A percentile compares a stretch with the other conserved stretches of the same genome.
Conservation (phyloP, 139 green algal genomes). For the Choricystis sp. region DNA sequence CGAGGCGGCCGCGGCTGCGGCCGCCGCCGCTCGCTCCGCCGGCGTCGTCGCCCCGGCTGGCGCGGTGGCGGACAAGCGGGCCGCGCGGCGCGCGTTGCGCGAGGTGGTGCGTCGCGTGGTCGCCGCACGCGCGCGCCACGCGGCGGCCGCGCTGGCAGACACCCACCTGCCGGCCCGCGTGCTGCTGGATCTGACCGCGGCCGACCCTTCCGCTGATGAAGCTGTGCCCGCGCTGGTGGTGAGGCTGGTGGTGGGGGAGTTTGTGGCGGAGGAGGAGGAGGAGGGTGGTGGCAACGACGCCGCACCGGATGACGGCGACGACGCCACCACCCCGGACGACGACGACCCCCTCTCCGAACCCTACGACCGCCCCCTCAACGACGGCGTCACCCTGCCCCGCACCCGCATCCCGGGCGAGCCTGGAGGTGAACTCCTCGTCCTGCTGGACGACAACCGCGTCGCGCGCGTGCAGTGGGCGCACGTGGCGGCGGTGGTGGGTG, state of each 20-base stretch:
- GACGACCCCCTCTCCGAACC: background rate
- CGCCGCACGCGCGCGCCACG: background rate
- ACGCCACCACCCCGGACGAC: background rate
- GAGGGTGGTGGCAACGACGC: too few species aligned
- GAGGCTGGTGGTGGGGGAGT: background rate
- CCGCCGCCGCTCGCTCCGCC: background rate
- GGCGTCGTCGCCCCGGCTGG: too few species aligned
- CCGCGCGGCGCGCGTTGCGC: background rate
- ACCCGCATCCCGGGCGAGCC: background rate
- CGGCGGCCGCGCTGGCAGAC: slow-evolving; percentile 3
- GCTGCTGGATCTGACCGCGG: background rate
- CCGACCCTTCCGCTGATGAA: background rate
- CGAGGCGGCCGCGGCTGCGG: background rate
- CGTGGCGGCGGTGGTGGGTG: background rate
- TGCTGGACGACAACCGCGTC: background rate
- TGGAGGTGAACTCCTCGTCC: background rate
- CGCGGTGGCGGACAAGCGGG: slow-evolving; percentile 1
- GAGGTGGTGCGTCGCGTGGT: background rate
- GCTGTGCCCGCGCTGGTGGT: background rate
- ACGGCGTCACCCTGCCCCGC: background rate
- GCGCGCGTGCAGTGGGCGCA: background rate
- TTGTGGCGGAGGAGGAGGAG: background rate
- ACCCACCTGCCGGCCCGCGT: background rate
- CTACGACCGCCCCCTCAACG: too few species aligned
- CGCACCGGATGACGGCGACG: background rate